Percentiles rank a stretch among this genome's conserved stretches.
These are phyloP conservation scores for Podaxis sp. DNA, from an alignment of 768 basidiomycete species.

Conservation along the genomic window DNA sequence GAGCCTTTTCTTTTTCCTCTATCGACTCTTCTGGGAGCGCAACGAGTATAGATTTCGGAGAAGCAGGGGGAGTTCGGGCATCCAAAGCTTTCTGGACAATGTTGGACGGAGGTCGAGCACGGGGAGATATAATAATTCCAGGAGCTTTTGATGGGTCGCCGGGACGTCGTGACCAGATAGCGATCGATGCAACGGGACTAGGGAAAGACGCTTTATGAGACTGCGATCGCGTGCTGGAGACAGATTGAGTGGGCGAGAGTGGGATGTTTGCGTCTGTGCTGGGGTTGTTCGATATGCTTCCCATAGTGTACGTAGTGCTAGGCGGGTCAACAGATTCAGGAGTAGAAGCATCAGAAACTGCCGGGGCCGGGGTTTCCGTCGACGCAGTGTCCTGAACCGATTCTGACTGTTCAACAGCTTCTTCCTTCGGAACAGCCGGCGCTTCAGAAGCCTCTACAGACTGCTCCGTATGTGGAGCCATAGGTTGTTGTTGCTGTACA, in stretches of 20 bases:
- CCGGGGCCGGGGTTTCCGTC: not conserved
- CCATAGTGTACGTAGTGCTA: slow-evolving; percentile 18
- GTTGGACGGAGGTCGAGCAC: slow-evolving; percentile 56
- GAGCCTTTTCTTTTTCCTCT: not conserved
- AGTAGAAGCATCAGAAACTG: not conserved
- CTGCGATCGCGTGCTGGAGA: slow-evolving; percentile 10
- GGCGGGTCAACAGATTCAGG: slow-evolving; percentile 14
- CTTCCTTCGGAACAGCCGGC: not conserved
- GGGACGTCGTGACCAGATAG: slow-evolving; percentile 73
- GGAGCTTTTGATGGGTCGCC: slow-evolving; percentile 59
- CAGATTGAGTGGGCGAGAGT: slow-evolving; percentile 11
- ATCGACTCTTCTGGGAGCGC: slow-evolving; percentile 10
- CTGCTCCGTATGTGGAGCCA: not conserved
- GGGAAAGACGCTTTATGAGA: slow-evolving; percentile 11
- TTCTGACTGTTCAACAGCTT: not conserved
- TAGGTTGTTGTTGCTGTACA: not conserved
- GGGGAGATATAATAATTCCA: slow-evolving; percentile 66
- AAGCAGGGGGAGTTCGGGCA: slow-evolving; percentile 45
- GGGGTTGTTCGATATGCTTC: slow-evolving; percentile 19
- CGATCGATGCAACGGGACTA: slow-evolving; percentile 34
- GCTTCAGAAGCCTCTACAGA: not conserved
- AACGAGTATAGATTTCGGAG: slow-evolving; percentile 22
- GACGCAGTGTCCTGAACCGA: not conserved
- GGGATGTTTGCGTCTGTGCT: not conserved
- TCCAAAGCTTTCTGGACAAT: slow-evolving; percentile 54